phyloP scores from a whole-genome alignment of 352 stramenopile genomes.

The Phytopythium helicoides region DNA sequence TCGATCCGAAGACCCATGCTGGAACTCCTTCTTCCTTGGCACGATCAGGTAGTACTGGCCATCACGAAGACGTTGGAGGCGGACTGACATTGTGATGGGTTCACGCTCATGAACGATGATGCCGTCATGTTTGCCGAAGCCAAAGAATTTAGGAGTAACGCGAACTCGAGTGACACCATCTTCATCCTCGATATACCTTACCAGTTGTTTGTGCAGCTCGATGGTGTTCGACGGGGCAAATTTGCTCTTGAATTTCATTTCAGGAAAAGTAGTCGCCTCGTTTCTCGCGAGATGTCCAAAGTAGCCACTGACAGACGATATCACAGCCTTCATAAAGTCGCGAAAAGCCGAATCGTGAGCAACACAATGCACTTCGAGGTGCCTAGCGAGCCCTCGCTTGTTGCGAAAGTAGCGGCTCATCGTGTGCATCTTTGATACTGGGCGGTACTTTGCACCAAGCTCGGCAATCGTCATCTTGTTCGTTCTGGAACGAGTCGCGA shows the following conservation, averaged over 20 bases:
- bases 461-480: constrained; percentile 6
- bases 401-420: constrained; percentile 11
- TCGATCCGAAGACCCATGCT: constrained; percentile 3
- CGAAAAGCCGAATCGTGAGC: constrained; percentile 8
- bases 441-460: constrained; percentile 1
- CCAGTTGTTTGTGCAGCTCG: not conserved
- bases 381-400: constrained; percentile 1
- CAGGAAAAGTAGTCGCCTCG: constrained; percentile 10
- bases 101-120: constrained; percentile 12
- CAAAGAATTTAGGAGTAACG: constrained; percentile 10
- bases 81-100: constrained; percentile 5
- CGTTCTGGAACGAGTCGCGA: not conserved
- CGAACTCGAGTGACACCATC: not conserved
- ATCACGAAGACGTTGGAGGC: constrained; percentile 12
- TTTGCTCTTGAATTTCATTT: constrained; percentile 17
- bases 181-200: not conserved
- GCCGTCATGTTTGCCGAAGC: constrained; percentile 5
- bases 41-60: constrained; percentile 14
- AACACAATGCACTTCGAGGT: constrained; percentile 6
- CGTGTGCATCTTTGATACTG: constrained; percentile 8
- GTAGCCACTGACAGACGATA: constrained; percentile 6
- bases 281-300: constrained; percentile 3
- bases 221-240: constrained; percentile 8
- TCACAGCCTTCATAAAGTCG: constrained; percentile 12
- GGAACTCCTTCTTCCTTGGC: constrained; percentile 4